These are phyloP conservation scores for Aquilaria sinensis DNA, from an alignment of 345 rosid species.

Conservation along the genomic window DNA sequence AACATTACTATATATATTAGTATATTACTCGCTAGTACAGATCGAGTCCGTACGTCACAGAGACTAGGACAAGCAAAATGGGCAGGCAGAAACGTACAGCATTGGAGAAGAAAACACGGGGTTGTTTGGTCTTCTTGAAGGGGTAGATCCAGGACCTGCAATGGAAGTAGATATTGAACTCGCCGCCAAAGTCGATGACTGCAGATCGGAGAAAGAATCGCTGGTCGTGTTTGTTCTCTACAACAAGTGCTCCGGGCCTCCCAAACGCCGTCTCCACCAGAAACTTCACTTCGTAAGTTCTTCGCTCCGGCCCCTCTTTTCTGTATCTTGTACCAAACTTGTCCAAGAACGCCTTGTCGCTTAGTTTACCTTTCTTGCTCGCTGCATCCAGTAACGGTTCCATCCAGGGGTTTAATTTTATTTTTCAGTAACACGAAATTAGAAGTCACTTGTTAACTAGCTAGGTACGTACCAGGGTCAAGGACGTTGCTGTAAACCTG, in stretches of 20 bases:
- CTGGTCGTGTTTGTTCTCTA: conserved; percentile 37
- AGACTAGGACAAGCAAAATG: not conserved
- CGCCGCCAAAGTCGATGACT: conserved; percentile 20
- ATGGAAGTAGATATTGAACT: conserved; percentile 33
- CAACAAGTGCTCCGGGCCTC: conserved; percentile 40
- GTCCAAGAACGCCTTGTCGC: conserved; percentile 27
- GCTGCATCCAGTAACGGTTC: too few relatives aligned
- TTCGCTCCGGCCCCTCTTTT: conserved; percentile 22
- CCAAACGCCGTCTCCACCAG: conserved; percentile 37
- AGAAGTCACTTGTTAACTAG: too few relatives aligned
- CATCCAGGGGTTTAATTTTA: too few relatives aligned
- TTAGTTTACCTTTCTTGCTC: conserved; percentile 33
- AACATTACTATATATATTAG: not conserved
- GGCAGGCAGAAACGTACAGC: conserved; percentile 19
- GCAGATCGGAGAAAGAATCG: conserved; percentile 48
- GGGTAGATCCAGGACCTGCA: conserved; percentile 70
- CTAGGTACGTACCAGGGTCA: too few relatives aligned
- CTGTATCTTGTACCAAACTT: conserved; percentile 31
- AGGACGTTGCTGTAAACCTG: too few relatives aligned
- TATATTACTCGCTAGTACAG: too few relatives aligned
- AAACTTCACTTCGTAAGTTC: conserved; percentile 29
- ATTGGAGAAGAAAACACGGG: conserved; percentile 49
- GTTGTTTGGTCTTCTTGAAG: conserved; percentile 22
- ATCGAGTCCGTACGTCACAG: not conserved
- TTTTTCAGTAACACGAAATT: too few relatives aligned